Conservation (phyloP, 2,329 filamentous ascomycete genomes). For the Coniosporium tulheliwenetii region DNA sequence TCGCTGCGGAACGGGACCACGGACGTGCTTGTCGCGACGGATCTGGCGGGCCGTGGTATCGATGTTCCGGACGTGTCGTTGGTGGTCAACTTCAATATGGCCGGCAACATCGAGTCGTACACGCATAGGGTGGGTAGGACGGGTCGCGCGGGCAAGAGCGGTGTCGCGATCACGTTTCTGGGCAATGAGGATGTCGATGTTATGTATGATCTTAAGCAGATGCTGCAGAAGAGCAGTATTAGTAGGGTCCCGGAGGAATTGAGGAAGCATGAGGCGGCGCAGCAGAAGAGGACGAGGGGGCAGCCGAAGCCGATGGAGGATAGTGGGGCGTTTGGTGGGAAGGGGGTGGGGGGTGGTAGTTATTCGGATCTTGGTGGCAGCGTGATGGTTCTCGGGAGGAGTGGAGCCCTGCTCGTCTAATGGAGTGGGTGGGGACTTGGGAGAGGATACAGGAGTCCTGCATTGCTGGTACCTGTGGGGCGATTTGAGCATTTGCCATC, state of each 20-base stretch:
- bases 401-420: too few relatives aligned
- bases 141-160: constrained; percentile 90
- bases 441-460: too few relatives aligned
- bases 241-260: constrained; percentile 85
- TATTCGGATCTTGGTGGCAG: too few relatives aligned
- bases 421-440: too few relatives aligned
- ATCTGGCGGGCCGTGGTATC: constrained; percentile 92
- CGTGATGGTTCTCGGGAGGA: too few relatives aligned
- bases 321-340: constrained; percentile 17
- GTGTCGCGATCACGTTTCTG: constrained; percentile 91
- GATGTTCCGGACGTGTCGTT: constrained; percentile 88
- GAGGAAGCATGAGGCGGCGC: constrained; percentile 76
- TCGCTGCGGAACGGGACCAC: constrained; percentile 68
- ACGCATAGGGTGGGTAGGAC: constrained; percentile 95
- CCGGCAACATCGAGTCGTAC: constrained; percentile 79
- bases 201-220: constrained; percentile 84
- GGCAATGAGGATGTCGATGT: constrained; percentile 81
- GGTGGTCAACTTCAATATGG: constrained; percentile 99
- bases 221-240: constrained; percentile 79
- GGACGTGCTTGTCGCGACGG: constrained; percentile 86
- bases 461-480: too few relatives aligned
- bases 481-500: too few relatives aligned
- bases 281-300: constrained; percentile 51
- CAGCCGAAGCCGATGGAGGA: constrained; percentile 17
- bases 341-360: constrained; percentile 13